Evolutionary conservation across 352 stramenopile genomes (phyloP).

Genomic region (Pythium sukuiense): DNA sequence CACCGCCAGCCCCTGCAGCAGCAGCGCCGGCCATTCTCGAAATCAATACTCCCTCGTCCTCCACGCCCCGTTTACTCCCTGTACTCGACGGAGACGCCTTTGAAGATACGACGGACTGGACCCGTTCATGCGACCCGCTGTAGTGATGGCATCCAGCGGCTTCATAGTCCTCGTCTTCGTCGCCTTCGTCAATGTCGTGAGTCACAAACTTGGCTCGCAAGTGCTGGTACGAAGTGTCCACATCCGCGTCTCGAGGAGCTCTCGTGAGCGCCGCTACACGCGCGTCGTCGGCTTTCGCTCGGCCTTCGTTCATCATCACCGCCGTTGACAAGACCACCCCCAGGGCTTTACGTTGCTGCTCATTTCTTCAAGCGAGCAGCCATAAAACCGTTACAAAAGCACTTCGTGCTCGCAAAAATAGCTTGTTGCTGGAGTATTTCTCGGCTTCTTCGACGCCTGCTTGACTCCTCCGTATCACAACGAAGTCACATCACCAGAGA

Average conservation of each 20-base stretch:
- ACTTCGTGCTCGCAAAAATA: slow-evolving; percentile 1
- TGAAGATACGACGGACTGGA: not conserved
- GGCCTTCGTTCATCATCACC: slow-evolving; percentile 9
- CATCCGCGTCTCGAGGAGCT: not conserved
- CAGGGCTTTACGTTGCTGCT: not conserved
- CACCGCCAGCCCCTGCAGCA: slow-evolving; percentile 1
- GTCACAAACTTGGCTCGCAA: slow-evolving; percentile 8
- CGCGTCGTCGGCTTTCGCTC: slow-evolving; percentile 1
- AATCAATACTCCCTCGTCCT: not conserved
- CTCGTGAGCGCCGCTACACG: slow-evolving; percentile 3
- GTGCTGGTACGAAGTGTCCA: slow-evolving; percentile 8
- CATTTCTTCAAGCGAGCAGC: not conserved
- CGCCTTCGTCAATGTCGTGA: slow-evolving; percentile 18
- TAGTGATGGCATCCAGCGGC: not conserved
- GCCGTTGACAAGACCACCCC: too few relatives aligned
- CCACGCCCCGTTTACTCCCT: not conserved
- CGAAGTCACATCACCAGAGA: not conserved
- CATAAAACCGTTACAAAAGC: not conserved
- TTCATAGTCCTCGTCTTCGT: slow-evolving; percentile 9
- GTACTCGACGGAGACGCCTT: not conserved
- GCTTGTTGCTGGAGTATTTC: not conserved
- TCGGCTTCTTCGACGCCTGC: not conserved
- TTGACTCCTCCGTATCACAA: not conserved
- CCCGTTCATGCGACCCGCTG: not conserved
- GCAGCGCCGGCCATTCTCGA: not conserved